Evolutionary conservation across 371 early-diverging fungal species (phyloP).

Genomic region (Rhizopus arrhizus): DNA sequence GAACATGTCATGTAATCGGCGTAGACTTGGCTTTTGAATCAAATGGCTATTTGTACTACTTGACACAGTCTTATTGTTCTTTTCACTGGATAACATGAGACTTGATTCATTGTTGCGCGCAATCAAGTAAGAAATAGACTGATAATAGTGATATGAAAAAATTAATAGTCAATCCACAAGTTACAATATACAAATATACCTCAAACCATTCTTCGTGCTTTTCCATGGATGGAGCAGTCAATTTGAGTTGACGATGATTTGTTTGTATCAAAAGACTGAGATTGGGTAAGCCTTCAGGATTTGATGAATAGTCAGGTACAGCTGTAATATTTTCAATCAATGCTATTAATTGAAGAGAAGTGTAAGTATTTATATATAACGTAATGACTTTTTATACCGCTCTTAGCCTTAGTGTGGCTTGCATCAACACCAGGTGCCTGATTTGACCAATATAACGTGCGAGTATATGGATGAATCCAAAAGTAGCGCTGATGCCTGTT

Average conservation of each 20-base stretch:
- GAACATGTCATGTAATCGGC: slow-evolving; percentile 35
- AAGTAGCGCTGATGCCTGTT: slow-evolving; percentile 69
- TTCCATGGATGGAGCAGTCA: slow-evolving; percentile 67
- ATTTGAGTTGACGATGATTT: slow-evolving; percentile 64
- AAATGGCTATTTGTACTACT: slow-evolving; percentile 19
- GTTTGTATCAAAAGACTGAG: slow-evolving; percentile 70
- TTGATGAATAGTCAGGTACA: slow-evolving; percentile 31
- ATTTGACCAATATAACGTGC: slow-evolving; percentile 72
- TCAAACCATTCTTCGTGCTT: slow-evolving; percentile 72
- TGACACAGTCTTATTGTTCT: slow-evolving; percentile 20
- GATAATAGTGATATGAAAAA: background rate
- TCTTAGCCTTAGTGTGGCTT: slow-evolving; percentile 56
- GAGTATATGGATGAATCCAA: slow-evolving; percentile 79
- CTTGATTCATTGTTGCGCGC: slow-evolving; percentile 20
- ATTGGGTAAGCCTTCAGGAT: slow-evolving; percentile 48
- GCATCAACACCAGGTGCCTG: slow-evolving; percentile 78
- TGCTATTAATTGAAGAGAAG: slow-evolving; percentile 34
- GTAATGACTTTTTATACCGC: slow-evolving; percentile 38
- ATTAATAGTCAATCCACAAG: background rate
- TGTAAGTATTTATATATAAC: background rate
- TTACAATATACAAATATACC: slow-evolving; percentile 20
- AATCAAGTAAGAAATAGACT: slow-evolving; percentile 41
- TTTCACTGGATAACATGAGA: slow-evolving; percentile 3
- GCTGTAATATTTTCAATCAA: slow-evolving; percentile 61
- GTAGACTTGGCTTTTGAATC: slow-evolving; percentile 38